Conservation (phyloP, 768 basidiomycete species). For the Tulasnella sp. region DNA sequence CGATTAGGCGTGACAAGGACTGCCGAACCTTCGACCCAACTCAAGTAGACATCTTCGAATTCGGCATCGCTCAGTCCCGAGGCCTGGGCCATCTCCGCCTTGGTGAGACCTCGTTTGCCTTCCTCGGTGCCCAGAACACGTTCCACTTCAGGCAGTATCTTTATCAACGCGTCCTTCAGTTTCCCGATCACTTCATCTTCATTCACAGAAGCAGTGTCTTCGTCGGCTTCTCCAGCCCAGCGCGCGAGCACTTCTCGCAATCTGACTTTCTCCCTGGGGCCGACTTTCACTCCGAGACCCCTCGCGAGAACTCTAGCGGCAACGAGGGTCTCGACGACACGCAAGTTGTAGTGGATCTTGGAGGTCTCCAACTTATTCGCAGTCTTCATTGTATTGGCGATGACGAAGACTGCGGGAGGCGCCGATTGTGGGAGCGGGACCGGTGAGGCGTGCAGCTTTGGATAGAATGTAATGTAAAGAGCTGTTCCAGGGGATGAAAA, state of each 20-base stretch:
- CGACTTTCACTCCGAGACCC: slow-evolving; percentile 37
- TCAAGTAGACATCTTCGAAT: slow-evolving; percentile 60
- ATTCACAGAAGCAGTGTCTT: slow-evolving; percentile 34
- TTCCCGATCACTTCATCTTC: slow-evolving; percentile 28
- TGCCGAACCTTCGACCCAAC: slow-evolving; percentile 64
- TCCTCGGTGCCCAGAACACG: slow-evolving; percentile 31
- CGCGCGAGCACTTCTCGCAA: slow-evolving; percentile 55
- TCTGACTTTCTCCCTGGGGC: slow-evolving; percentile 45
- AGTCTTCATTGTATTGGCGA: slow-evolving; percentile 74
- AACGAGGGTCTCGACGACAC: slow-evolving; percentile 82
- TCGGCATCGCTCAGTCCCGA: slow-evolving; percentile 42
- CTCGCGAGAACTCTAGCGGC: slow-evolving; percentile 64
- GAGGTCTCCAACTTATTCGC: slow-evolving; percentile 71
- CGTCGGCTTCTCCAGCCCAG: slow-evolving; percentile 37
- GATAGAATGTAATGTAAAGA: slow-evolving; percentile 74
- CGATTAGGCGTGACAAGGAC: neutral
- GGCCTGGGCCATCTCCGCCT: slow-evolving; percentile 62
- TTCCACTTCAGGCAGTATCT: slow-evolving; percentile 38
- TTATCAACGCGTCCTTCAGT: slow-evolving; percentile 39
- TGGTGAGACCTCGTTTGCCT: slow-evolving; percentile 49
- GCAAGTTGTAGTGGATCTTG: slow-evolving; percentile 73
- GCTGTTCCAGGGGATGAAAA: slow-evolving; percentile 61
- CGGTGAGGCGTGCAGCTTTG: slow-evolving; percentile 51
- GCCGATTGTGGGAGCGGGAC: slow-evolving; percentile 45
- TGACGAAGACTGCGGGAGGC: slow-evolving; percentile 48